Conservation (phyloP, 495 filamentous ascomycete species). For the Aspergillus ostianus region DNA sequence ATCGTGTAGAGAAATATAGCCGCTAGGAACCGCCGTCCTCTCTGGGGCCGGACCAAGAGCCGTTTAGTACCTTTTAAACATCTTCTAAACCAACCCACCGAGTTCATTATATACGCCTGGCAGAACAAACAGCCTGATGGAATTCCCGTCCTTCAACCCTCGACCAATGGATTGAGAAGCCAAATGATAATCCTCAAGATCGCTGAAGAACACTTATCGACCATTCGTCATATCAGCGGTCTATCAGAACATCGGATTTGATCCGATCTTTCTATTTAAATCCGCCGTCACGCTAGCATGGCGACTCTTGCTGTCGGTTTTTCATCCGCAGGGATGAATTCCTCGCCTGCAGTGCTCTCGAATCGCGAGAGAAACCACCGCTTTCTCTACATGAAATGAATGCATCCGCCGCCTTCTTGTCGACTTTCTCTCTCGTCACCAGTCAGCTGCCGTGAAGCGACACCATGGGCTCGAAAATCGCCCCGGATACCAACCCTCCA, state of each 20-base stretch:
- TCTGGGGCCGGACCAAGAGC: too few relatives aligned
- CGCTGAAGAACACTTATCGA: neutral
- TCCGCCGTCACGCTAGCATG: neutral
- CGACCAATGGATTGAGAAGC: neutral
- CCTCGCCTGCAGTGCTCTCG: too few relatives aligned
- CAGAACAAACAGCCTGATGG: neutral
- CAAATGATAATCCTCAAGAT: neutral
- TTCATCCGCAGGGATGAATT: neutral
- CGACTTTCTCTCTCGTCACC: too few relatives aligned
- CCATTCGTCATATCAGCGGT: neutral
- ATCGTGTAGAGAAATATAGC: too few relatives aligned
- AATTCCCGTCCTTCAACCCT: neutral
- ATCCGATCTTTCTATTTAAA: conserved; percentile 1
- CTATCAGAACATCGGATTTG: conserved; percentile 9
- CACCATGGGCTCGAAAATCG: neutral
- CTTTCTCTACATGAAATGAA: neutral
- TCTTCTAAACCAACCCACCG: too few relatives aligned
- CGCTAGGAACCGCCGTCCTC: too few relatives aligned
- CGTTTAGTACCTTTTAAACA: too few relatives aligned
- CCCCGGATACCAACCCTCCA: neutral
- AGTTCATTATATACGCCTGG: too few relatives aligned
- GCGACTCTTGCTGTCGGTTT: neutral
- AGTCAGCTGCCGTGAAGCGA: too few relatives aligned
- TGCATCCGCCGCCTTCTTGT: neutral
- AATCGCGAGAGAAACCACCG: neutral